These are phyloP conservation scores for Hemerocallis citrina DNA, from an alignment of 106 monocot genomes.

Conservation along the genomic window DNA sequence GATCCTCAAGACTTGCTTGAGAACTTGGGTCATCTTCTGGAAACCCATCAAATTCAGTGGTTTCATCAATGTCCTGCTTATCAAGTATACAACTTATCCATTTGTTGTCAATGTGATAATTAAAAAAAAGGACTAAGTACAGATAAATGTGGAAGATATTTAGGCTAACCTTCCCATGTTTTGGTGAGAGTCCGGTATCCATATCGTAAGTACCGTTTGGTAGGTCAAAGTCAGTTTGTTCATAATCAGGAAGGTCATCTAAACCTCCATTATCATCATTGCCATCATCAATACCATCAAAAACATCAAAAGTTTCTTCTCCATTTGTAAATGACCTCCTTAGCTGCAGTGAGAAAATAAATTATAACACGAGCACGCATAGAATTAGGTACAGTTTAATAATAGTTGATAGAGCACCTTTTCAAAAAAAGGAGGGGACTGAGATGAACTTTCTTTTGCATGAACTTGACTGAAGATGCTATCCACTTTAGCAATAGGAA, in stretches of 20 bases:
- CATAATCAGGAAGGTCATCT: slow-evolving; percentile 40
- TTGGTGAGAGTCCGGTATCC: slow-evolving; percentile 28
- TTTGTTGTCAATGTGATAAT: too few species aligned
- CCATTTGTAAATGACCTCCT: slow-evolving; percentile 62
- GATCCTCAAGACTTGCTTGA: slow-evolving; percentile 71
- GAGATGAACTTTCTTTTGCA: slow-evolving; percentile 20
- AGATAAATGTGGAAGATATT: background rate
- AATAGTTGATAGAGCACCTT: slow-evolving; percentile 47
- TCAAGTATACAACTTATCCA: background rate
- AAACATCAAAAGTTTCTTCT: slow-evolving; percentile 19
- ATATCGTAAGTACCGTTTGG: slow-evolving; percentile 22
- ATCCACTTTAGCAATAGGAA: slow-evolving; percentile 74
- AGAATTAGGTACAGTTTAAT: background rate
- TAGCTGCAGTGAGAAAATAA: slow-evolving; percentile 41
- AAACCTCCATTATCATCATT: slow-evolving; percentile 33
- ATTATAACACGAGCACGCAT: background rate
- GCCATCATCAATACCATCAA: slow-evolving; percentile 32
- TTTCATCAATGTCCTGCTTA: slow-evolving; percentile 18
- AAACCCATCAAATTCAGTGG: slow-evolving; percentile 26
- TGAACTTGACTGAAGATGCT: slow-evolving; percentile 32
- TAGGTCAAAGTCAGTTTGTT: slow-evolving; percentile 30
- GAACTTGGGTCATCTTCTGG: slow-evolving; percentile 32
- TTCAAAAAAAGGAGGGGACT: slow-evolving; percentile 52
- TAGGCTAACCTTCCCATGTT: slow-evolving; percentile 37
- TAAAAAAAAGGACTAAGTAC: too few species aligned